Evolutionary conservation across 202 grass and related monocot species (phyloP).

Genomic region (Carex sylvatica): DNA sequence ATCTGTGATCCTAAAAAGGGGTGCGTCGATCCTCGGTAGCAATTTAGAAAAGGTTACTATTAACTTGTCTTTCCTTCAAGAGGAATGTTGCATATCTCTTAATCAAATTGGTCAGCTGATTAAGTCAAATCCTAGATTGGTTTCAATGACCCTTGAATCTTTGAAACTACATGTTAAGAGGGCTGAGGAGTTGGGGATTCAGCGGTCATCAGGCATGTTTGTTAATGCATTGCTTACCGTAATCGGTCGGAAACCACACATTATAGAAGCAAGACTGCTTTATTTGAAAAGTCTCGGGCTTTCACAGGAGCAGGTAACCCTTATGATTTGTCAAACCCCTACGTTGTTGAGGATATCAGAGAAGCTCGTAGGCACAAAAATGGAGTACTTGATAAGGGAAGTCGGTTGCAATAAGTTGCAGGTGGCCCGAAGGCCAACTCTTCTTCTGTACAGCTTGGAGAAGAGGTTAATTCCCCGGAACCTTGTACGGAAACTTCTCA

Average conservation of each 20-base stretch:
- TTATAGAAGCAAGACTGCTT: background rate
- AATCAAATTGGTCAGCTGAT: background rate
- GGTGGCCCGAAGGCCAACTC: background rate
- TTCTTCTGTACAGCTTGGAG: background rate
- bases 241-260: background rate
- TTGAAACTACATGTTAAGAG: background rate
- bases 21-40: too few relatives aligned
- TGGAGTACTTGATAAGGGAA: background rate
- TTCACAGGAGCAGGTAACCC: background rate
- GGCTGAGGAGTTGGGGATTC: constrained; percentile 26
- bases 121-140: background rate
- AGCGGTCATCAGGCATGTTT: constrained; percentile 3
- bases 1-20: too few relatives aligned
- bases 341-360: background rate
- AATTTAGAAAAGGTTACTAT: background rate
- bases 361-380: background rate
- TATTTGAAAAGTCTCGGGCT: constrained; percentile 26
- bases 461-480: background rate
- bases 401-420: background rate
- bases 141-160: background rate
- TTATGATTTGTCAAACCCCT: background rate
- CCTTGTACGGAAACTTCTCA: background rate
- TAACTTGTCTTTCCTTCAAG: constrained; percentile 30
- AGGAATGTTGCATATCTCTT: constrained; percentile 26
- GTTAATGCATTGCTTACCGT: background rate